Conservation (phyloP, 1,284 basidiomycete species). For the Marasmius tenuissimus region DNA sequence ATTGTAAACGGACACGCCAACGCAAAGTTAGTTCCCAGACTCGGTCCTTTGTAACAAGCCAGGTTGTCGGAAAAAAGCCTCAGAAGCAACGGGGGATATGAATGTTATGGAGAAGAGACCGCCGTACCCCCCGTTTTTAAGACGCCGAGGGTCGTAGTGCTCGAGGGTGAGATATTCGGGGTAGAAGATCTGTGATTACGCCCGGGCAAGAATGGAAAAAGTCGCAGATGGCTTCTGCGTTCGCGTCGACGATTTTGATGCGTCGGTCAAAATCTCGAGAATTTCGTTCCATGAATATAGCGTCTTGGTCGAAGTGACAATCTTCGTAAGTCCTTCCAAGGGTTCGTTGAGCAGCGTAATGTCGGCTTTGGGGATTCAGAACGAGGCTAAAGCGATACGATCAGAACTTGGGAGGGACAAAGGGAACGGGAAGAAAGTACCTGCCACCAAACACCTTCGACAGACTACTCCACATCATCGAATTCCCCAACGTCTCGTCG, state of each 20-base stretch:
- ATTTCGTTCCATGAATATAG: no score
- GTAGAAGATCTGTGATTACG: conserved; percentile 90
- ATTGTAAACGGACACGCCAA: conserved; percentile 91
- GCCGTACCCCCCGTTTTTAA: conserved; percentile 72
- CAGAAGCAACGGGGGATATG: no score
- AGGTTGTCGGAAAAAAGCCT: conserved; percentile 90
- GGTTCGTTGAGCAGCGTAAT: conserved; percentile 61
- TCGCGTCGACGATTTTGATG: no score
- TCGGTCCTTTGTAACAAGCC: conserved; percentile 88
- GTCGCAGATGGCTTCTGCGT: conserved; percentile 80
- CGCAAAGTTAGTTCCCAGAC: no score
- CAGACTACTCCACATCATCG: conserved; percentile 96
- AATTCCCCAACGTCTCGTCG: conserved; percentile 97
- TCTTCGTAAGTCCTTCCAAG: conserved; percentile 82
- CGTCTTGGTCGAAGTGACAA: conserved; percentile 74
- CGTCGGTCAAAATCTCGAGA: no score
- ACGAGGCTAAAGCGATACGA: conserved; percentile 64
- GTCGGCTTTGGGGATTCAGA: conserved; percentile 79
- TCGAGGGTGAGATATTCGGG: conserved; percentile 81
- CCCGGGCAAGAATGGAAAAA: conserved; percentile 69
- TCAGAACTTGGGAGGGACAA: conserved; percentile 3
- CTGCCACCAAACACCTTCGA: conserved; percentile 95
- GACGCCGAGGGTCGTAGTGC: conserved; percentile 73
- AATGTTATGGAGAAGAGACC: conserved; percentile 94
- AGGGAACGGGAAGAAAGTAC: conserved; percentile 24